A percentile compares a stretch with the other conserved stretches of the same genome.
phyloP scores from a whole-genome alignment of 192 early-diverging fungal species.

The Geranomyces michiganensis region DNA sequence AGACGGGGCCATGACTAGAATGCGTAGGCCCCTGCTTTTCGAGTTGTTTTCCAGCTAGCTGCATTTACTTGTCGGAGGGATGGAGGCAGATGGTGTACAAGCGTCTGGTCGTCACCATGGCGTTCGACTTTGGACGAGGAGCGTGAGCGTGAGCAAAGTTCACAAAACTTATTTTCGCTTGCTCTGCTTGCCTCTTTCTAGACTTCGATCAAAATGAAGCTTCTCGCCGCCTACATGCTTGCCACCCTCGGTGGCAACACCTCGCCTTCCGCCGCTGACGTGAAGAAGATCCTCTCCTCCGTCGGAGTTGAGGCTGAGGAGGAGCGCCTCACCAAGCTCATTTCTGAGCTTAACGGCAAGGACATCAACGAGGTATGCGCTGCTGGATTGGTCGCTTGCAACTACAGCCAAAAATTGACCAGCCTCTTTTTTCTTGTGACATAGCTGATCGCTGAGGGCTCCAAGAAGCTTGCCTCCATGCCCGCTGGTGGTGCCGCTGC shows the following conservation, averaged over 20 bases:
- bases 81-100: too few relatives aligned
- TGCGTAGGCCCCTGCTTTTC: too few relatives aligned
- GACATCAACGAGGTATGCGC: conserved; percentile 73
- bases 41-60: too few relatives aligned
- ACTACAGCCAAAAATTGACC: neutral
- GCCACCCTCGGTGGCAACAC: conserved; percentile 86
- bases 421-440: conserved; percentile 9
- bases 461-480: conserved; percentile 89
- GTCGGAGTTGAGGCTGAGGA: conserved; percentile 92
- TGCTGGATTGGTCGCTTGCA: neutral
- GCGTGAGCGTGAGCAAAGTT: too few relatives aligned
- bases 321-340: conserved; percentile 76
- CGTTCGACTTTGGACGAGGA: too few relatives aligned
- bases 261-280: conserved; percentile 73
- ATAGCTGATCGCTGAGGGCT: conserved; percentile 89
- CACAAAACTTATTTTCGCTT: neutral
- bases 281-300: conserved; percentile 81
- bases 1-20: too few relatives aligned
- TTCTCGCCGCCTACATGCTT: conserved; percentile 97
- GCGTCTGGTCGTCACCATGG: too few relatives aligned
- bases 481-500: conserved; percentile 80
- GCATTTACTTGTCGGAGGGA: too few relatives aligned
- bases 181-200: neutral
- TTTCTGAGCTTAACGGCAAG: conserved; percentile 87
- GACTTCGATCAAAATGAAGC: conserved; percentile 75